These are phyloP conservation scores for Pueraria montana DNA, from an alignment of 306 rosid genomes.

Conservation along the genomic window DNA sequence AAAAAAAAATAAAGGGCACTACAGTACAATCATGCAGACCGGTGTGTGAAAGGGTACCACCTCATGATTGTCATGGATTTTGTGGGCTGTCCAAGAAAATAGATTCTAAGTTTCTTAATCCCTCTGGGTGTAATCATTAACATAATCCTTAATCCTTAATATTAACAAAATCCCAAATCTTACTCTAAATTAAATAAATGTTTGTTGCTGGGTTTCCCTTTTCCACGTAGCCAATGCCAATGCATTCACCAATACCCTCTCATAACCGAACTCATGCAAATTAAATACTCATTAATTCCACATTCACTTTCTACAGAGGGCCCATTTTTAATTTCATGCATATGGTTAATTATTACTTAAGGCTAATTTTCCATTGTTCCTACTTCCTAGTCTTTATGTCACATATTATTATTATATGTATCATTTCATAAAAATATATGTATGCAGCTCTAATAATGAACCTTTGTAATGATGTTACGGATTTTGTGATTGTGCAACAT, in stretches of 20 bases:
- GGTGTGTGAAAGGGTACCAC: slow-evolving; percentile 54
- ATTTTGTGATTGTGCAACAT: slow-evolving; percentile 23
- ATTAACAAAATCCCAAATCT: slow-evolving; percentile 44
- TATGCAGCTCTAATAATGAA: neutral
- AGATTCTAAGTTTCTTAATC: slow-evolving; percentile 55
- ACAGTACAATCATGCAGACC: slow-evolving; percentile 59
- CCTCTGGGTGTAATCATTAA: slow-evolving; percentile 61
- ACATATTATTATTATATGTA: neutral
- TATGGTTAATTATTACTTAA: slow-evolving; percentile 1
- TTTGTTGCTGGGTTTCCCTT: neutral
- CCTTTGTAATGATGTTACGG: neutral
- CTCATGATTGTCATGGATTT: slow-evolving; percentile 67
- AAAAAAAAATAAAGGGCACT: slow-evolving; percentile 41
- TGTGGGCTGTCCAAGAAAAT: slow-evolving; percentile 67
- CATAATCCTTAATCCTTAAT: slow-evolving; percentile 54
- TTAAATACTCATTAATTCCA: slow-evolving; percentile 50
- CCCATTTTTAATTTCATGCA: slow-evolving; percentile 28
- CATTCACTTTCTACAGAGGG: slow-evolving; percentile 12
- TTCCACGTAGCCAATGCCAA: slow-evolving; percentile 49
- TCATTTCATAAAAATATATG: slow-evolving; percentile 16
- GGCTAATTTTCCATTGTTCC: neutral
- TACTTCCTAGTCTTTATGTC: neutral
- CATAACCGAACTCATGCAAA: slow-evolving; percentile 57
- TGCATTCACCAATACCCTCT: slow-evolving; percentile 30
- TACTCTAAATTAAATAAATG: neutral